phyloP scores from a whole-genome alignment of 108 stramenopile species.

The Nitzschia sp. region DNA sequence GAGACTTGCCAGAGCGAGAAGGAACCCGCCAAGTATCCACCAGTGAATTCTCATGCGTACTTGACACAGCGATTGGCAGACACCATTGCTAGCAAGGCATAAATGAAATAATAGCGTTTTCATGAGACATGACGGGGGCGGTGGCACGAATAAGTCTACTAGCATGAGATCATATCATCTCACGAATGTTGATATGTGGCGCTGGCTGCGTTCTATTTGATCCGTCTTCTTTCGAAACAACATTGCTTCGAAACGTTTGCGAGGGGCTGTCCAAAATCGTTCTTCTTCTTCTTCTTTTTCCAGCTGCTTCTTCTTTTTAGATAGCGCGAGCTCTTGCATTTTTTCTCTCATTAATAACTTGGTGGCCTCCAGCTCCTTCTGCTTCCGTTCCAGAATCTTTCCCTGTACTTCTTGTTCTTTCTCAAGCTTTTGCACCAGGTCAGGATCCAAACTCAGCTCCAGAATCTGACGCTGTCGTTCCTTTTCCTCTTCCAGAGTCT shows the following conservation, averaged over 20 bases:
- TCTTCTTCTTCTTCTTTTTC: not conserved
- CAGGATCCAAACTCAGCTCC: not conserved
- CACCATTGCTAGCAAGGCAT: slow-evolving; percentile 34
- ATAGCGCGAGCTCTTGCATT: not conserved
- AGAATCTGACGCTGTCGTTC: not conserved
- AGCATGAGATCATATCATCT: not conserved
- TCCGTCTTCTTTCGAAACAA: not conserved
- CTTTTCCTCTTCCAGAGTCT: not conserved
- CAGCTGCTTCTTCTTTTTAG: not conserved
- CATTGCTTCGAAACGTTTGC: not conserved
- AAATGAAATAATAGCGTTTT: too few species aligned
- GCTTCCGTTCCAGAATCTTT: not conserved
- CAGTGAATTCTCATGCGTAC: slow-evolving; percentile 39
- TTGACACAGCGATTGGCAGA: slow-evolving; percentile 35
- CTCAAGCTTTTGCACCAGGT: not conserved
- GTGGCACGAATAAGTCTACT: not conserved
- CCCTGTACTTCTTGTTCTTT: not conserved
- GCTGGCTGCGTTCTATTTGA: not conserved
- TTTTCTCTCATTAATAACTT: not conserved
- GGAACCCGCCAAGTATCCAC: slow-evolving; percentile 20
- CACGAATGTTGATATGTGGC: not conserved
- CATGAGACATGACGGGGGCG: too few species aligned
- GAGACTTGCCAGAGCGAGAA: not conserved
- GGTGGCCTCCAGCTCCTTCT: not conserved
- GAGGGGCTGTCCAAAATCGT: not conserved